phyloP scores from a whole-genome alignment of 2,329 filamentous ascomycete genomes.

The Drechslerella stenobrocha region DNA sequence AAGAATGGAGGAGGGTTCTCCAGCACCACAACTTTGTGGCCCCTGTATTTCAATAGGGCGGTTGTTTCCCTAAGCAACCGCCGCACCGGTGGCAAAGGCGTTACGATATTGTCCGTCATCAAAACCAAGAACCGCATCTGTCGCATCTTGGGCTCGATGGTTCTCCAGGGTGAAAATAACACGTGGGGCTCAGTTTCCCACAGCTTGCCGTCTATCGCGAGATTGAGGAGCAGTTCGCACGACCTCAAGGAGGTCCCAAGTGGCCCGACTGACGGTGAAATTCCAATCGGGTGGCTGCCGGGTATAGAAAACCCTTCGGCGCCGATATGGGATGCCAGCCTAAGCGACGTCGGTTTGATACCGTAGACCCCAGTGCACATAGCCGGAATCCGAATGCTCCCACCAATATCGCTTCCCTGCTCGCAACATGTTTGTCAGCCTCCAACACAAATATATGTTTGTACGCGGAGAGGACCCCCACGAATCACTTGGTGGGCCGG shows the following conservation, averaged over 20 bases:
- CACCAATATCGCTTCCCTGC: conserved; percentile 63
- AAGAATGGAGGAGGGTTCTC: conserved; percentile 60
- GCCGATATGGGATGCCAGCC: conserved; percentile 57
- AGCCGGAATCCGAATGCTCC: conserved; percentile 57
- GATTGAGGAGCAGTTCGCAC: conserved; percentile 62
- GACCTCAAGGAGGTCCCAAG: conserved; percentile 59
- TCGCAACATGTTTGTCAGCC: background rate
- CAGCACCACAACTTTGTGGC: conserved; percentile 65
- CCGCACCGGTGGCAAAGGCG: conserved; percentile 61
- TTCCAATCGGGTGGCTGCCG: conserved; percentile 60
- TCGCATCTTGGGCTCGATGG: conserved; percentile 50
- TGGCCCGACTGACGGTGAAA: conserved; percentile 60
- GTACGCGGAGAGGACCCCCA: no score
- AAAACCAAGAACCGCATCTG: conserved; percentile 59
- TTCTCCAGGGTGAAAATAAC: conserved; percentile 57
- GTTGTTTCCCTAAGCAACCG: conserved; percentile 59
- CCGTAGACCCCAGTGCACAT: conserved; percentile 62
- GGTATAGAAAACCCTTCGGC: conserved; percentile 60
- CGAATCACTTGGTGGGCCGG: no score
- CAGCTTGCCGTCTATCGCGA: conserved; percentile 61
- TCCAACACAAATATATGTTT: no score
- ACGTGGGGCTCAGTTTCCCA: conserved; percentile 59
- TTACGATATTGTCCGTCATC: conserved; percentile 59
- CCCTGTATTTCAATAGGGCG: conserved; percentile 56
- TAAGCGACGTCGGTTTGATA: conserved; percentile 59